A percentile compares a stretch with the other conserved stretches of the same genome.
These are phyloP conservation scores for Lodderomyces theae DNA, from an alignment of 1,139 yeast species.

Conservation along the genomic window DNA sequence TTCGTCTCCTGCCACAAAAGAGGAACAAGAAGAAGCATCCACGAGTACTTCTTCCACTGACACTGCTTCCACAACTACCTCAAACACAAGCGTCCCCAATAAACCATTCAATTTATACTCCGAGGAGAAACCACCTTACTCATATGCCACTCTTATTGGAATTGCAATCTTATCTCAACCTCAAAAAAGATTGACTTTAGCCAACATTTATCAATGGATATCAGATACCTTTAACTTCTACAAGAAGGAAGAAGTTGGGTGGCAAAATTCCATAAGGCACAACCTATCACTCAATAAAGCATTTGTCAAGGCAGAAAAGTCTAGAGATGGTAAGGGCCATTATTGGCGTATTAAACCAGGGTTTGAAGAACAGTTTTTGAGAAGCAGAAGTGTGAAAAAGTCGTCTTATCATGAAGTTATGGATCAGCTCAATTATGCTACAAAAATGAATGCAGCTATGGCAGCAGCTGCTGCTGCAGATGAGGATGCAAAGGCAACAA, in stretches of 20 bases:
- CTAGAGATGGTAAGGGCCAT: slow-evolving; percentile 95
- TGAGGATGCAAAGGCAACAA: slow-evolving; percentile 2
- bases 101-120: slow-evolving; percentile 39
- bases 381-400: slow-evolving; percentile 52
- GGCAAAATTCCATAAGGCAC: slow-evolving; percentile 92
- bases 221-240: slow-evolving; percentile 83
- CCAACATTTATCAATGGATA: slow-evolving; percentile 94
- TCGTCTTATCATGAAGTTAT: slow-evolving; percentile 45
- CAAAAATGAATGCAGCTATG: slow-evolving; percentile 12
- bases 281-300: slow-evolving; percentile 83
- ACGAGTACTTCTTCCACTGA: background rate
- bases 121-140: slow-evolving; percentile 79
- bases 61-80: background rate
- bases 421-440: slow-evolving; percentile 36
- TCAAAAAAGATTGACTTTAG: slow-evolving; percentile 73
- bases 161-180: slow-evolving; percentile 89
- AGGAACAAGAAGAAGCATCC: background rate
- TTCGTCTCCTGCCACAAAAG: slow-evolving; percentile 15
- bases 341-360: slow-evolving; percentile 92
- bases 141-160: slow-evolving; percentile 92
- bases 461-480: slow-evolving; percentile 9
- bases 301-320: slow-evolving; percentile 84
- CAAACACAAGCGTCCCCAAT: background rate
- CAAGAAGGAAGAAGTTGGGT: slow-evolving; percentile 82
- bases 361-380: slow-evolving; percentile 76